Percentiles rank a stretch among this genome's conserved stretches.
Evolutionary conservation across 129 eudicot genomes (phyloP).

Genomic region (Helianthus tuberosus): DNA sequence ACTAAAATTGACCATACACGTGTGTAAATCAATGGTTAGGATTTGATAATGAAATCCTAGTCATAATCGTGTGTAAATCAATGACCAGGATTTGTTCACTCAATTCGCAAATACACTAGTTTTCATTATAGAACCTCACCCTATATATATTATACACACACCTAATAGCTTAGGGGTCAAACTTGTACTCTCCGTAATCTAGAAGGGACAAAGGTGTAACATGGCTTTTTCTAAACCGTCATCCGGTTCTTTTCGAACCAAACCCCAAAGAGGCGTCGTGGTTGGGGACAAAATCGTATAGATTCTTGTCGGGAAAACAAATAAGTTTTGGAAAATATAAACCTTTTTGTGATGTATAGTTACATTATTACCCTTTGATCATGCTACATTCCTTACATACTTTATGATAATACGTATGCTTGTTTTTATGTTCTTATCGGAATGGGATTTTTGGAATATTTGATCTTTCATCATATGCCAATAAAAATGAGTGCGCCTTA

Average conservation of each 20-base stretch:
- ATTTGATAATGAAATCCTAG: too few relatives aligned
- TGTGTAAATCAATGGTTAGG: too few relatives aligned
- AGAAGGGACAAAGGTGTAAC: background rate
- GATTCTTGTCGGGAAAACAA: conserved; percentile 31
- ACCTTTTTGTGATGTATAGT: background rate
- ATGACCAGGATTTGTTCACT: too few relatives aligned
- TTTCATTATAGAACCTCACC: too few relatives aligned
- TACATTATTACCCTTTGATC: conserved; percentile 17
- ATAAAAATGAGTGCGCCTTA: background rate
- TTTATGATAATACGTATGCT: background rate
- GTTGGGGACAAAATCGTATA: conserved; percentile 29
- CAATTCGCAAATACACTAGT: too few relatives aligned
- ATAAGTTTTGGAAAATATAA: background rate
- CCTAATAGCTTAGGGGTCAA: conserved; percentile 1
- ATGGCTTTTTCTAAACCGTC: conserved; percentile 3
- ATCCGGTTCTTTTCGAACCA: conserved; percentile 34
- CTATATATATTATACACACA: too few relatives aligned
- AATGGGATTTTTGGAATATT: background rate
- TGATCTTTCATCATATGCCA: conserved; percentile 15
- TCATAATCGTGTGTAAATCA: too few relatives aligned
- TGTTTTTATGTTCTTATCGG: background rate
- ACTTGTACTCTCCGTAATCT: background rate
- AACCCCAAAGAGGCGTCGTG: conserved; percentile 33
- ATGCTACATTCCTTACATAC: background rate
- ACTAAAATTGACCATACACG: too few relatives aligned